These are phyloP conservation scores for Lunasporangiospora selenospora DNA, from an alignment of 192 early-diverging fungal species.

Conservation along the genomic window DNA sequence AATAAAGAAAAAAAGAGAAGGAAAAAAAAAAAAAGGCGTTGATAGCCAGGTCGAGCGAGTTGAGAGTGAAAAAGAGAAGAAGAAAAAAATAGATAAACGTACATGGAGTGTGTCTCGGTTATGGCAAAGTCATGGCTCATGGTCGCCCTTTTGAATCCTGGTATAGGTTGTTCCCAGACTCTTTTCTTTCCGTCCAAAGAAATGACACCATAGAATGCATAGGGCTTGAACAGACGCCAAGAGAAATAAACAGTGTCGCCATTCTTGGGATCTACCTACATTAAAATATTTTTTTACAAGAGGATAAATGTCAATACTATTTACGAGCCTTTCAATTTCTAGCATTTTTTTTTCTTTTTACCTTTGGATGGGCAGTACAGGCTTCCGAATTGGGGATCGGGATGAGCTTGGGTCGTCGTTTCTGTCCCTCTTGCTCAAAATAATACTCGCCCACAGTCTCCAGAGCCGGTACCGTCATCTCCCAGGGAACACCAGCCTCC, in stretches of 20 bases:
- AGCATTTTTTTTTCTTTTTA: slow-evolving; percentile 2
- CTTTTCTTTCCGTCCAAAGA: slow-evolving; percentile 15
- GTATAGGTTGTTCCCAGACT: slow-evolving; percentile 31
- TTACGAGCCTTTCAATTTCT: too few relatives aligned
- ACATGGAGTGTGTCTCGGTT: slow-evolving; percentile 24
- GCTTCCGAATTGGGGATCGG: neutral
- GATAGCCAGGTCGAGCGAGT: neutral
- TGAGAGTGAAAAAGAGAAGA: too few relatives aligned
- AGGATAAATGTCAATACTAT: neutral
- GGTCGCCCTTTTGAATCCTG: slow-evolving; percentile 1
- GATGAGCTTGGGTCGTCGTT: neutral
- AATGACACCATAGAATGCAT: slow-evolving; percentile 17
- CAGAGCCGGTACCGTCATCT: slow-evolving; percentile 21
- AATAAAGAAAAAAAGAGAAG: neutral
- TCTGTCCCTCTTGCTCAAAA: slow-evolving; percentile 31
- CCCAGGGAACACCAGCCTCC: slow-evolving; percentile 25
- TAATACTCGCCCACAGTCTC: slow-evolving; percentile 33
- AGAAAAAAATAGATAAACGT: too few relatives aligned
- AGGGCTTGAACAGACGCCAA: neutral
- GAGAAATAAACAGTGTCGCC: slow-evolving; percentile 35
- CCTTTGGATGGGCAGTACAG: slow-evolving; percentile 42
- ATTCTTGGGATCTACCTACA: slow-evolving; percentile 34
- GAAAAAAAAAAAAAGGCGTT: neutral
- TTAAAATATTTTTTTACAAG: neutral
- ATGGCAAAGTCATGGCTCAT: slow-evolving; percentile 44